Base-by-base conservation (phyloP, 306 rosid genomes). In the Calophaca sinica region DNA sequence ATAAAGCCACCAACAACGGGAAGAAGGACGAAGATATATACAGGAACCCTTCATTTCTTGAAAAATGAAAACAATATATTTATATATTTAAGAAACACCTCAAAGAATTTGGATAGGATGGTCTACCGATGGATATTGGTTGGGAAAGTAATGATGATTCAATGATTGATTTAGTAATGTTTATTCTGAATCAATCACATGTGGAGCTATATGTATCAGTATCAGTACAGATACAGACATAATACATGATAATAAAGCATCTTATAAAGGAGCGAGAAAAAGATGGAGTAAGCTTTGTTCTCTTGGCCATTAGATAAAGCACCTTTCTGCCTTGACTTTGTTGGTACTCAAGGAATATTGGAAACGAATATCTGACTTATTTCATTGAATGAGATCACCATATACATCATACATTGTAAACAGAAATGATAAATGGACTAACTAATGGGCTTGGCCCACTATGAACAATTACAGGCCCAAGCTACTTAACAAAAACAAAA, bases 21-120 rank as follows among this genome's bases (percentile, higher is more conserved):
- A 66, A 65, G 69, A 75, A 79, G 55, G 26, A 20, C 60, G 35
- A 11, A 13, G 28, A 51, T 51, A 51, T 20, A n/a, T 20, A 20
- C 29, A 51, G 9, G 2, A 5, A 14, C 57, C 29, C 9, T 52
- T 52, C 26, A 20, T 20, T 20, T 7, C 28, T 52, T 52, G 8
- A 15, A 52, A 52, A 52, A 49, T 5, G 0, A 15, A 52, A 2
- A 6, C 0, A 52, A 6, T 2, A 7, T 5, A 15, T 8, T 5
- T 9, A 52, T 8, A 20, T 2, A 44, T 0, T 4, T 4, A 14
- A 51, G 29, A 14, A 44, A 52, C 59, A 20, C 31, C 38, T 31
- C 9, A 11, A 6, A 29, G 11, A 20, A 31, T 35, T 5, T 59
- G 65, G 65, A 32, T 12, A 35, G 14, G 15, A 12, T 59, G 15